Percentiles rank a stretch among this genome's conserved stretches.
phyloP scores from a whole-genome alignment of 2,329 filamentous ascomycete species.

The Aspergillus sp. region DNA sequence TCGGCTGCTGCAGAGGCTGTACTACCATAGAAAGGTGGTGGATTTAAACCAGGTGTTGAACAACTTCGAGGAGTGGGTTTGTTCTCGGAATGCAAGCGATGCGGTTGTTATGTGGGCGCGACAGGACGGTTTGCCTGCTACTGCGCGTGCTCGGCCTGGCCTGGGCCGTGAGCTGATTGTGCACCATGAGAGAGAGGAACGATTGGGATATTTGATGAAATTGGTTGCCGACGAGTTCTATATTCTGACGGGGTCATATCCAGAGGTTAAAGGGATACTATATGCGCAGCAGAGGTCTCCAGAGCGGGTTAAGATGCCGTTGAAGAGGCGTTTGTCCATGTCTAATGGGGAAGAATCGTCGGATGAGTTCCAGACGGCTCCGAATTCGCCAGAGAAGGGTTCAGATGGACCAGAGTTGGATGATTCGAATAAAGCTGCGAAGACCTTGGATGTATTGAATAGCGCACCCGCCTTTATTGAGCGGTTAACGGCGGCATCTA shows the following conservation, averaged over 20 bases:
- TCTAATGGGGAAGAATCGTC: slow-evolving; percentile 17
- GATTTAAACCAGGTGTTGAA: slow-evolving; percentile 25
- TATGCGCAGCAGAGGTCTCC: slow-evolving; percentile 3
- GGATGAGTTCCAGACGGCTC: slow-evolving; percentile 31
- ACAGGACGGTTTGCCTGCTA: slow-evolving; percentile 3
- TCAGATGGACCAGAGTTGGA: background rate
- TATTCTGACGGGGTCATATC: slow-evolving; percentile 24
- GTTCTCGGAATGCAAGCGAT: slow-evolving; percentile 26
- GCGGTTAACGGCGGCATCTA: slow-evolving; percentile 16
- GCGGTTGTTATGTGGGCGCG: slow-evolving; percentile 20
- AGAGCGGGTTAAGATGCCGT: background rate
- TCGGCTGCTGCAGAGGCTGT: slow-evolving; percentile 28
- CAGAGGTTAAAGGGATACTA: background rate
- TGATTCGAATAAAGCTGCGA: slow-evolving; percentile 1
- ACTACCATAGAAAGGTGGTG: slow-evolving; percentile 24
- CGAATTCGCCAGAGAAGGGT: slow-evolving; percentile 28
- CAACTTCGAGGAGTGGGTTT: slow-evolving; percentile 34
- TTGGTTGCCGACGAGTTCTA: slow-evolving; percentile 35
- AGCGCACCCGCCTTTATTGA: slow-evolving; percentile 18
- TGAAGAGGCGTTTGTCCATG: slow-evolving; percentile 18
- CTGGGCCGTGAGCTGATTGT: slow-evolving; percentile 10
- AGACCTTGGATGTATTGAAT: background rate
- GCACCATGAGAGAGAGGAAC: slow-evolving; percentile 21
- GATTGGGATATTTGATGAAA: slow-evolving; percentile 28
- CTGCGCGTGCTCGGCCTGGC: background rate